Percentiles rank a stretch among this genome's conserved stretches.
Evolutionary conservation across 129 eudicot species (phyloP).

Genomic region (Solidago caesia): DNA sequence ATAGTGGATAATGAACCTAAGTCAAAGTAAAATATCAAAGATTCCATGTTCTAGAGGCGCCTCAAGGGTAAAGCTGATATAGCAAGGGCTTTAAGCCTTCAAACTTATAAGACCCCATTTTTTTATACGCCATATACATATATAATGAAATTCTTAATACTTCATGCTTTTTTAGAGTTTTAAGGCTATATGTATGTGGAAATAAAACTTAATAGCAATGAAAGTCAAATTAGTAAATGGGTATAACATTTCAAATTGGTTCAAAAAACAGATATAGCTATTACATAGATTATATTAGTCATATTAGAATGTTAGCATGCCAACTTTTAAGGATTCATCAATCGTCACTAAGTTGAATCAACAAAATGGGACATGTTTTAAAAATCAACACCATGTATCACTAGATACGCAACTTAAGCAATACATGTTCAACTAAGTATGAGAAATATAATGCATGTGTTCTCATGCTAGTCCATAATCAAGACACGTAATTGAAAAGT

Average conservation of each 20-base stretch:
- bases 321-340: neutral
- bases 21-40: neutral
- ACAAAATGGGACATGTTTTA: neutral
- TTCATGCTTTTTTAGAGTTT: too few species aligned
- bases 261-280: too few species aligned
- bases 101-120: too few species aligned
- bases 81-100: too few species aligned
- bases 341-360: neutral
- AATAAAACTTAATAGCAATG: too few species aligned
- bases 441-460: neutral
- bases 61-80: neutral
- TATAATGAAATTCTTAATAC: too few species aligned
- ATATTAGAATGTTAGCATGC: neutral
- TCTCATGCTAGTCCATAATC: neutral
- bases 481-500: neutral
- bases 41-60: conserved; percentile 3
- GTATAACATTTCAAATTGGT: too few species aligned
- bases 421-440: conserved; percentile 8
- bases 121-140: too few species aligned
- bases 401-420: neutral
- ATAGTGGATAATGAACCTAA: neutral
- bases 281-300: too few species aligned
- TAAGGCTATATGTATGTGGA: too few species aligned
- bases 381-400: neutral
- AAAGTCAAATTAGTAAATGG: too few species aligned